Base-by-base conservation (phyloP, 441 rosid species). In the Bruguiera hainesii region DNA sequence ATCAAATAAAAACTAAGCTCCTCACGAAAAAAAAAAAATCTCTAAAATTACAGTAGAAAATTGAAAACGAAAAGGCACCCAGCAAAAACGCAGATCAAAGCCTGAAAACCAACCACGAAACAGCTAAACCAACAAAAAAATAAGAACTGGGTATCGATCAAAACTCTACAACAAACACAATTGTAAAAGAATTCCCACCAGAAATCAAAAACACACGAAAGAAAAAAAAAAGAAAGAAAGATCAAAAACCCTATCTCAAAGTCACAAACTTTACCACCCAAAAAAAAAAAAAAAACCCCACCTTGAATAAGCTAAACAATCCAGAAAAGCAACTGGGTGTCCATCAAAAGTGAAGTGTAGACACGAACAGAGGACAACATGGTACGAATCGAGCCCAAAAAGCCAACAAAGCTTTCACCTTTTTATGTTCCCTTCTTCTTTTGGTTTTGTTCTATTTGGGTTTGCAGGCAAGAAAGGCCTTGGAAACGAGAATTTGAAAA, bases 401-500 rank as follows among this genome's bases (percentile, higher is more conserved):
- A 23, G 21, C 23, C 28, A 26, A 72, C 29, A 48, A 33, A 70
- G 64, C 37, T 60, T 20, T 23, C 28, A 26, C 10, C 58, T 13
- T 42, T 42, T 37, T 25, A 3, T 11, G 3, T 37, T 11, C 3
- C 10, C 6, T 37, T 37, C 10, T 3, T 8, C 23, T 21, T 20
- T 20, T 21, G 1, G 1, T 23, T 1, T 20, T 20, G 23, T 3
- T 55, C 2, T 23, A 15, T 55, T 23, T 20, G 16, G 29, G 18
- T 10, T 15, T 55, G 19, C 13, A n/a, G 48, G 19, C 18, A 48
- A 49, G 58, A 20, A 25, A 55, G 28, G 58, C 23, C 48, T 23
- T 55, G 28, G 6, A 9, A 55, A 67, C 62, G 65, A 55, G 18
- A 71, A 73, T 67, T 62, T 70, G 81, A 74, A 75, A 82, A 65